Base-by-base conservation (phyloP, 495 filamentous ascomycete species). In the Aspergillus biplanus region DNA sequence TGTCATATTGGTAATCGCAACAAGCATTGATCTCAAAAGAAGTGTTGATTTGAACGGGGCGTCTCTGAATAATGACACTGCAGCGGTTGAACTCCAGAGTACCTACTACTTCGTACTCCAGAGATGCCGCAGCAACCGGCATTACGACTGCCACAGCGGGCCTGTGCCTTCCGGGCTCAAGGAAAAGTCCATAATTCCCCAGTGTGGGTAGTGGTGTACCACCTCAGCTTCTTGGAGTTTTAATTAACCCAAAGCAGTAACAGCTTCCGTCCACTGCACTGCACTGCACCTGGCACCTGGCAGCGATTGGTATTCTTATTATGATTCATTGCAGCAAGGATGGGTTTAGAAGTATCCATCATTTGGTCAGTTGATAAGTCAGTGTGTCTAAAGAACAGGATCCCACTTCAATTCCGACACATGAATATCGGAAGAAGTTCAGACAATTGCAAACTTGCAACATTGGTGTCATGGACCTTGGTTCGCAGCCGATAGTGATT, bases 121-220 rank as follows among this genome's bases (percentile, higher is more conserved):
- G 47, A 50, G 47, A 21, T 50, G 47, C 47, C 47, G 47, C 47
- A 50, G 47, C 47, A 50, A 6, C 47, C 47, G 47, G 47, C 47
- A 44, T 44, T 44, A 12, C 39, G 11, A 49, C n/a, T 49, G 15
- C 15, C 46, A 49, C 15, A 44, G 39, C 11, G 39, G 39, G 39
- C 8, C 39, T 6, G n/a, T 44, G 39, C 39, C 39, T 11, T 27
- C 21, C 21, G 21, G 21, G 21, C 21, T 5, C 32, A 9, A 11
- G 21, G 21, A 27, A 27, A 27, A 27, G 21, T 27, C 21, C 21
- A 2, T 2, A 27, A 27, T 27, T 27, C 21, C 21, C 21, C 21
- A 27, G 21, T 27, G 21, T 27, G 21, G 21, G 21, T 27, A 27
- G 21, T 27, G 21, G 21, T 34, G 47, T 53, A 31, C 44, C 4